These are phyloP conservation scores for Dryas drummondii DNA, from an alignment of 306 rosid genomes.

Conservation along the genomic window DNA sequence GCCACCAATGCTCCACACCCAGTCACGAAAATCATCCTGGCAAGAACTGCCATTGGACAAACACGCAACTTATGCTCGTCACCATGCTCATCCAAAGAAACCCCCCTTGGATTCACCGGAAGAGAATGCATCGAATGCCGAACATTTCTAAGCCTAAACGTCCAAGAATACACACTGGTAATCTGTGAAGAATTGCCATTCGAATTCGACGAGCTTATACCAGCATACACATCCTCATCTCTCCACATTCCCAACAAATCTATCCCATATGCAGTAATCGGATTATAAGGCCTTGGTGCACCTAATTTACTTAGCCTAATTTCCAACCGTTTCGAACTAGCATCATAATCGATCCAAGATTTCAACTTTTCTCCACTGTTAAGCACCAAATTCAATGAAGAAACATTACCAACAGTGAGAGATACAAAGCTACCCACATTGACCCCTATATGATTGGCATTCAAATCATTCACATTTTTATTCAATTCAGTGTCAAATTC, in stretches of 20 bases:
- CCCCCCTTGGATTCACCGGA: slow-evolving; percentile 43
- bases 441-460: slow-evolving; percentile 44
- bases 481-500: slow-evolving; percentile 49
- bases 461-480: slow-evolving; percentile 28
- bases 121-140: slow-evolving; percentile 48
- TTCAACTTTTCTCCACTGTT: slow-evolving; percentile 43
- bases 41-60: slow-evolving; percentile 44
- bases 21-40: slow-evolving; percentile 56
- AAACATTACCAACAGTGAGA: slow-evolving; percentile 30
- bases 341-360: slow-evolving; percentile 70
- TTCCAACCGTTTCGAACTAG: slow-evolving; percentile 43
- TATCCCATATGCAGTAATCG: slow-evolving; percentile 37
- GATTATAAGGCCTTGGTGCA: slow-evolving; percentile 43
- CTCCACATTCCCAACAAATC: slow-evolving; percentile 56
- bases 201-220: slow-evolving; percentile 51
- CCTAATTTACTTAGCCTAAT: slow-evolving; percentile 46
- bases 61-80: slow-evolving; percentile 4
- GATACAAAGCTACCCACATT: slow-evolving; percentile 42
- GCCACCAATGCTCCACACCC: slow-evolving; percentile 57
- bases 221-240: slow-evolving; percentile 40
- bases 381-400: slow-evolving; percentile 27
- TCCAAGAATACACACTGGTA: slow-evolving; percentile 61
- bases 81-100: slow-evolving; percentile 5
- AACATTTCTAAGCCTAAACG: slow-evolving; percentile 30
- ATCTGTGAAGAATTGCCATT: slow-evolving; percentile 42